A percentile compares a stretch with the other conserved stretches of the same genome.
Evolutionary conservation across 805 yeast genomes (phyloP).

Genomic region (Saccharomyces cerevisiae): DNA sequence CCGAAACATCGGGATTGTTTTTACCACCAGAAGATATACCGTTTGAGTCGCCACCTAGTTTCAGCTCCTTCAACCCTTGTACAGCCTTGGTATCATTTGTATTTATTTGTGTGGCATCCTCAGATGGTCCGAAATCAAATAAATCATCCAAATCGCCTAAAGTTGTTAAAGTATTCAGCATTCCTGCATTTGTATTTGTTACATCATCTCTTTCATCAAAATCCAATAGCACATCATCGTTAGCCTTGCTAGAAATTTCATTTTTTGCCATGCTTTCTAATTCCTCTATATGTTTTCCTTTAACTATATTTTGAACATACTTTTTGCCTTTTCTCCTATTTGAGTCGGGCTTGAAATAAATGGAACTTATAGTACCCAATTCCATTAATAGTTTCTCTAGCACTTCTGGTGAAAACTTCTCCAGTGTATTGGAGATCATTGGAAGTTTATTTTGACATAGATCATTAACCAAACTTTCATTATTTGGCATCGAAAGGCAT

Average conservation of each 20-base stretch:
- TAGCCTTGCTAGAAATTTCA: slow-evolving; percentile 56
- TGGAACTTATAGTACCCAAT: slow-evolving; percentile 77
- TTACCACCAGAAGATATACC: background rate
- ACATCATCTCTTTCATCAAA: slow-evolving; percentile 58
- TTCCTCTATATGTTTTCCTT: slow-evolving; percentile 62
- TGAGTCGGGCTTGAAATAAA: slow-evolving; percentile 75
- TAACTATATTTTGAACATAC: slow-evolving; percentile 30
- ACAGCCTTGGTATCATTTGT: background rate
- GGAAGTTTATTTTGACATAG: slow-evolving; percentile 44
- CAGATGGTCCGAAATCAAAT: slow-evolving; percentile 36
- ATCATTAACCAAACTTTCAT: slow-evolving; percentile 20
- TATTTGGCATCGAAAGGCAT: slow-evolving; percentile 43
- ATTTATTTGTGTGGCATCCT: background rate
- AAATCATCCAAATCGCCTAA: slow-evolving; percentile 72
- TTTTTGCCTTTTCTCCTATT: slow-evolving; percentile 42
- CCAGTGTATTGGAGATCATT: slow-evolving; percentile 61
- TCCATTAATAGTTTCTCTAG: slow-evolving; percentile 65
- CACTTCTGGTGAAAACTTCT: slow-evolving; percentile 58
- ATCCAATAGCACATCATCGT: slow-evolving; percentile 77
- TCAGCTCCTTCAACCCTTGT: slow-evolving; percentile 5
- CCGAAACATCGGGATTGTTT: background rate
- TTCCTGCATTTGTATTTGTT: slow-evolving; percentile 8
- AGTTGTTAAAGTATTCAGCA: slow-evolving; percentile 32
- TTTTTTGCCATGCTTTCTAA: slow-evolving; percentile 67
- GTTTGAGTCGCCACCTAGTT: background rate